These are phyloP conservation scores for Ambispora gerdemannii DNA, from an alignment of 192 early-diverging fungal species.

Conservation along the genomic window DNA sequence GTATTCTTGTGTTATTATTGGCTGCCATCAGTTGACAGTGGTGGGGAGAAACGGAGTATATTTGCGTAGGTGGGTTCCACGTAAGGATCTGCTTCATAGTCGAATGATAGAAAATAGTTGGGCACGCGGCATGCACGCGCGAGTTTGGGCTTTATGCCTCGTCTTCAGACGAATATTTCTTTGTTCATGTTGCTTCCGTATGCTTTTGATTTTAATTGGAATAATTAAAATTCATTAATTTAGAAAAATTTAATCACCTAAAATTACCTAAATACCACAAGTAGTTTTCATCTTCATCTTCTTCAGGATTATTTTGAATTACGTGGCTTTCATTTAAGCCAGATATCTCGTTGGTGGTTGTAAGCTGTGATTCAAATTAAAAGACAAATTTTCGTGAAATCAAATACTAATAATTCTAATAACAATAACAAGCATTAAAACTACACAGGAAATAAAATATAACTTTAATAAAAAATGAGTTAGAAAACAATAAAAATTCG, in stretches of 20 bases:
- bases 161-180: constrained; percentile 34
- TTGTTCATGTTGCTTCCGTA: constrained; percentile 41
- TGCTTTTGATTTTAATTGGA: background rate
- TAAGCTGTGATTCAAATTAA: too few species aligned
- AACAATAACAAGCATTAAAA: too few species aligned
- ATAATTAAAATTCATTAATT: background rate
- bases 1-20: constrained; percentile 31
- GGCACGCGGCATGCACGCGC: constrained; percentile 32
- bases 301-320: background rate
- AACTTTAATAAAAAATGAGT: too few species aligned
- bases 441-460: too few species aligned
- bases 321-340: too few species aligned
- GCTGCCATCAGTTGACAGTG: constrained; percentile 19
- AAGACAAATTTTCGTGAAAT: too few species aligned
- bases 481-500: too few species aligned
- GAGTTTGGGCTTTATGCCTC: constrained; percentile 35
- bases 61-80: constrained; percentile 39
- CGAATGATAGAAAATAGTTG: constrained; percentile 39
- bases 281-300: background rate
- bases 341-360: too few species aligned
- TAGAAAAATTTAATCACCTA: background rate
- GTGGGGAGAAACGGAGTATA: constrained; percentile 28
- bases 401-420: too few species aligned
- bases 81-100: constrained; percentile 36
- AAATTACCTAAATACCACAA: background rate